Conservation (phyloP, 768 basidiomycete species). For the Phylloporus scabripes region DNA sequence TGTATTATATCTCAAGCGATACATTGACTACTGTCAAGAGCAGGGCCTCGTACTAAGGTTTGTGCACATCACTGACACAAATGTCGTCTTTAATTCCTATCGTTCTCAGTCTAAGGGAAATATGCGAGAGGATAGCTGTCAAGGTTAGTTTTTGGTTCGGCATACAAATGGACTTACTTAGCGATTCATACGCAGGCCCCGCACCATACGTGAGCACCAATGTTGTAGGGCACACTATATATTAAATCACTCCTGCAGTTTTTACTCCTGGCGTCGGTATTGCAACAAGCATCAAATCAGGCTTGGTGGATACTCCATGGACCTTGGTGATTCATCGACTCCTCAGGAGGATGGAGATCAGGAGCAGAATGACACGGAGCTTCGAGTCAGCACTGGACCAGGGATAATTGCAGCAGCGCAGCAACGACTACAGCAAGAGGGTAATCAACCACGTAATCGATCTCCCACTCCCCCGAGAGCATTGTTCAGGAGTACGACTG, state of each 20-base stretch:
- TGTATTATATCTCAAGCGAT: conserved; percentile 76
- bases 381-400: conserved; percentile 34
- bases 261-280: conserved; percentile 88
- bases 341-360: conserved; percentile 40
- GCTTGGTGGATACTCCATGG: conserved; percentile 82
- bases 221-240: background rate
- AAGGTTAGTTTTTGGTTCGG: conserved; percentile 45
- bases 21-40: conserved; percentile 88
- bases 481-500: conserved; percentile 78
- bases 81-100: conserved; percentile 25
- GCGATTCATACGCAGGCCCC: conserved; percentile 50
- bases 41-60: conserved; percentile 80
- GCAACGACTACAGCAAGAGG: conserved; percentile 36
- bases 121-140: conserved; percentile 81
- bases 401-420: conserved; percentile 43
- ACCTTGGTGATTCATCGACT: conserved; percentile 45
- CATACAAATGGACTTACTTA: conserved; percentile 2
- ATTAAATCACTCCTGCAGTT: conserved; percentile 38
- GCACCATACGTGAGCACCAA: conserved; percentile 68
- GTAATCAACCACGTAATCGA: conserved; percentile 43
- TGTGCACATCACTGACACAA: conserved; percentile 4
- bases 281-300: conserved; percentile 92
- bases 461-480: conserved; percentile 81
- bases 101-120: conserved; percentile 53
- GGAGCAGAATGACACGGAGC: conserved; percentile 39